These are phyloP conservation scores for Falciphora oryzae DNA, from an alignment of 2,329 filamentous ascomycete genomes.

Conservation along the genomic window DNA sequence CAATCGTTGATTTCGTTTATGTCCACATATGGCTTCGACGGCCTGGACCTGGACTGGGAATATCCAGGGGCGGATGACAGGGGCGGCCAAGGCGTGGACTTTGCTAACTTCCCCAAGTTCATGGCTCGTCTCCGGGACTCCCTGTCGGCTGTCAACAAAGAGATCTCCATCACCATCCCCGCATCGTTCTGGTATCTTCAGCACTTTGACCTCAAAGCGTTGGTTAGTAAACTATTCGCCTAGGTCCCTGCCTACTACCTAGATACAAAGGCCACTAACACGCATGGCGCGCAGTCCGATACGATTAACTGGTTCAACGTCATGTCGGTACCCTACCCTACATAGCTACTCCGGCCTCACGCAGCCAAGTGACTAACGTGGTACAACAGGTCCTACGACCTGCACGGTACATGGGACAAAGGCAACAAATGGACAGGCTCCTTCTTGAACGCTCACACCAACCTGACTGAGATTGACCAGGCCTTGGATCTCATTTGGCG, in stretches of 20 bases:
- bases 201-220: conserved; percentile 6
- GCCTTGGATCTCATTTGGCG: conserved; percentile 40
- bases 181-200: conserved; percentile 8
- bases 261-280: too few relatives aligned
- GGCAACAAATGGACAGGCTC: conserved; percentile 19
- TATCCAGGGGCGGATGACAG: conserved; percentile 14
- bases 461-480: conserved; percentile 37
- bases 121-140: conserved; percentile 1
- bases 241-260: too few relatives aligned
- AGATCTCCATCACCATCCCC: conserved; percentile 1
- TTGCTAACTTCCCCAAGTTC: conserved; percentile 3
- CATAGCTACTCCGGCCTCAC: too few relatives aligned
- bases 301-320: conserved; percentile 8
- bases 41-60: conserved; percentile 15
- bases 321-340: neutral
- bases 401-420: conserved; percentile 34
- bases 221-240: too few relatives aligned
- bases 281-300: neutral
- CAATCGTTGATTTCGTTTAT: conserved; percentile 14
- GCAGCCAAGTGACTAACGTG: neutral
- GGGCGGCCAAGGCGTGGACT: conserved; percentile 3
- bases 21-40: conserved; percentile 13
- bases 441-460: conserved; percentile 33
- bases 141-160: too few relatives aligned
- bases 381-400: conserved; percentile 23